A percentile compares a stretch with the other conserved stretches of the same genome.
Conservation (phyloP, 805 yeast species). For the Myxozyma neotropica region DNA sequence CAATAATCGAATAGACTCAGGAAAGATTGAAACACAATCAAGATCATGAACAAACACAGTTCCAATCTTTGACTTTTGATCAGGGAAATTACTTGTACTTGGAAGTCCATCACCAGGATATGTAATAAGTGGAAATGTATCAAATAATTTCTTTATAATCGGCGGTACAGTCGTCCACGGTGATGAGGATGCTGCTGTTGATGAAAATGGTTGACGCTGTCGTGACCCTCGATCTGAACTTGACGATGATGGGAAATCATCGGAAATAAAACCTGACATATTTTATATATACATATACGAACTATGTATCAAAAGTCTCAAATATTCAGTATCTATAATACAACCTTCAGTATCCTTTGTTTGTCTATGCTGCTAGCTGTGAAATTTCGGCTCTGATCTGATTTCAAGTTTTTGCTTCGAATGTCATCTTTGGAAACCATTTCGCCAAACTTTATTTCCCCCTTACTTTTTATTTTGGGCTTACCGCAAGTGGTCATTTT, state of each 20-base stretch:
- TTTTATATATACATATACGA: background rate
- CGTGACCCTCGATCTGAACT: background rate
- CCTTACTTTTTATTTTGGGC: too few species aligned
- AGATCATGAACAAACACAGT: conserved; percentile 20
- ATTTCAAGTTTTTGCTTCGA: too few species aligned
- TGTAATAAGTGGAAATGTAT: conserved; percentile 20
- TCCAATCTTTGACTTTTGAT: conserved; percentile 7
- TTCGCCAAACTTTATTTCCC: too few species aligned
- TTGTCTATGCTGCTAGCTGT: too few species aligned
- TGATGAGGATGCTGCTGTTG: background rate
- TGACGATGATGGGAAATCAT: conserved; percentile 7
- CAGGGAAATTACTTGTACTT: background rate
- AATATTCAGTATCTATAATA: too few species aligned
- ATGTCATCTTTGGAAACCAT: too few species aligned
- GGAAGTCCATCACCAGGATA: conserved; percentile 7
- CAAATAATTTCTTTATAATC: conserved; percentile 21
- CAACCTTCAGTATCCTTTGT: too few species aligned
- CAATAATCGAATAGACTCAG: conserved; percentile 18
- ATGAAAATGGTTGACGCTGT: background rate
- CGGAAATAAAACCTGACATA: conserved; percentile 2
- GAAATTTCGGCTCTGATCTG: too few species aligned
- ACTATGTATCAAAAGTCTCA: too few species aligned
- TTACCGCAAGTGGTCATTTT: too few species aligned
- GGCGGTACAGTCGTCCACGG: conserved; percentile 22
- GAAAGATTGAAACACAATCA: conserved; percentile 12